Evolutionary conservation across 2,329 filamentous ascomycete species (phyloP).

Genomic region (Stagonosporopsis cucurbitacearum): DNA sequence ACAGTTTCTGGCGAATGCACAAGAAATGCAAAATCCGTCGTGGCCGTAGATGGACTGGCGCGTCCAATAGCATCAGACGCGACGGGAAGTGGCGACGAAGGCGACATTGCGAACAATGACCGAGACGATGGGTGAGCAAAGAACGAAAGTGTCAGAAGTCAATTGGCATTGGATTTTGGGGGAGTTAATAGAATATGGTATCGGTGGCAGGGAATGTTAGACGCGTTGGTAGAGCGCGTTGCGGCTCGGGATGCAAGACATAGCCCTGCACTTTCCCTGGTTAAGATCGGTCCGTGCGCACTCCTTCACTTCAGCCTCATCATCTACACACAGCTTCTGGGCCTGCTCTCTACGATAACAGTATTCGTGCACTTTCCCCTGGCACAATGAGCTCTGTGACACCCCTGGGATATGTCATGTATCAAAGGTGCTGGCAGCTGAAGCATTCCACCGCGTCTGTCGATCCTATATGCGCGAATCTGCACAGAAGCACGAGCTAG

Average conservation of each 20-base stretch:
- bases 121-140: conserved; percentile 7
- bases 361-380: not conserved
- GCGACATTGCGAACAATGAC: conserved; percentile 23
- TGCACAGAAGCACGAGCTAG: conserved; percentile 13
- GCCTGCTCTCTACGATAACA: not conserved
- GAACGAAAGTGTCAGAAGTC: conserved; percentile 12
- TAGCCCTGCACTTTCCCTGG: conserved; percentile 15
- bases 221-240: conserved; percentile 19
- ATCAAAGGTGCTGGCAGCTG: not conserved
- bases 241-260: conserved; percentile 15
- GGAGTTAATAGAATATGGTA: conserved; percentile 24
- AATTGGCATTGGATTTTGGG: conserved; percentile 23
- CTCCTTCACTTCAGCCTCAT: conserved; percentile 6
- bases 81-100: conserved; percentile 36
- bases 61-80: conserved; percentile 35
- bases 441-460: conserved; percentile 3
- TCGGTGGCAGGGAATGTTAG: conserved; percentile 41
- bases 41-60: conserved; percentile 32
- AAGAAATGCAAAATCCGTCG: conserved; percentile 60
- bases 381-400: no score
- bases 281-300: conserved; percentile 14
- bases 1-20: conserved; percentile 65
- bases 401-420: not conserved
- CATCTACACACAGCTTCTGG: not conserved
- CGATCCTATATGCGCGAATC: not conserved